Evolutionary conservation across 2,329 filamentous ascomycete genomes (phyloP), one percentile per base, ranked within the genome.

Genomic region (Tricladium varicosporioides): DNA sequence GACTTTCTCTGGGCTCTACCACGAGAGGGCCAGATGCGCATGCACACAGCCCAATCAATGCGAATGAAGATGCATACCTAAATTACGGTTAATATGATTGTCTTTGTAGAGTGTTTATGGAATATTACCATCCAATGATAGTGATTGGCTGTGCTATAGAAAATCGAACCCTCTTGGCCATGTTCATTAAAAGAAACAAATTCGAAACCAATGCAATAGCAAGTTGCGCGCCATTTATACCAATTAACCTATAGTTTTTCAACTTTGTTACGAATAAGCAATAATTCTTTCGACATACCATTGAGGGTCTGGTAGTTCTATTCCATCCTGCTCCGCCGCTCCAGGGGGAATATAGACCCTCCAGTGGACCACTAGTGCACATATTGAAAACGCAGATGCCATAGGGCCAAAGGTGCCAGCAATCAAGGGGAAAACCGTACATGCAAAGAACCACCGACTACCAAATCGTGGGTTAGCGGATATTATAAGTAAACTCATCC

Each of bases 311-410:
- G 63, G 43, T 54, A 88, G 79, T 19, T 81, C 83, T 0, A 83
- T 67, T 7, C 82, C 81, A 11, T 77, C 64, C 45, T 75, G 77
- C 57, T 81, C 85, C 1, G 78, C 69, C 5, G 79, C 74, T 0
- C 76, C 75, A 0, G 79, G 76, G 1, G 72, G 70, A 5, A 82
- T 73, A 49, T 77, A 76, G 69, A 87, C 82, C 59, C 89, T 80
- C 92, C 92, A 96, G 18, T 84, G 84, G 27, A 85, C 86, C 1
- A 91, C 89, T n/a, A 96, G 78, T 7, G 92, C 90, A 60, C 89
- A 91, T 57, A 96, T 91, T 56, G 88, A 93, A 73, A 94, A 88
- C 31, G 94, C 86, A 57, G 92, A 96, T 2, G 92, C 92, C 9
- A 96, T 82, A 0, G 92, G 92, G 0, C 91, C 91, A 2, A 94